Base-by-base conservation (phyloP, 495 filamentous ascomycete species). In the Penicillium odoratum region DNA sequence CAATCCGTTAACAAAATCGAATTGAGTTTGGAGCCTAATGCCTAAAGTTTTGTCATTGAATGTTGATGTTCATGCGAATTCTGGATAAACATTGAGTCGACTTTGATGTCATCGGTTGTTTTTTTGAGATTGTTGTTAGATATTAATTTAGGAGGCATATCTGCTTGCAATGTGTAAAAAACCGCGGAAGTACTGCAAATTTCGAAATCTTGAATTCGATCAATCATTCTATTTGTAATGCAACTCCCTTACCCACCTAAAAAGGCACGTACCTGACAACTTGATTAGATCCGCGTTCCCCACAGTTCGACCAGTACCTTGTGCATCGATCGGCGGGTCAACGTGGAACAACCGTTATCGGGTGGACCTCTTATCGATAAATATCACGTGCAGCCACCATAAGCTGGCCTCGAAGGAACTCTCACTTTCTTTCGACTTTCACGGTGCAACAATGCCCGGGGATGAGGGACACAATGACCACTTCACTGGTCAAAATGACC, bases 361-460 rank as follows among this genome's bases (percentile, higher is more conserved):
- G 47, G 33, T 55, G 43, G n/a, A 56, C 15, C 16, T 55, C 55
- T 54, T 59, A 65, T 61, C 62, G 58, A 64, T 55, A 61, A 55
- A 10, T 15, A 49, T 65, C 58, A 65, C 62, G 62, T 64, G 62
- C 34, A 36, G 0, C 15, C 40, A 4, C 16, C 34, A 56, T 56
- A 48, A 49, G 56, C 34, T 60, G 62, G 55, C 57, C 52, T 60
- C 48, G 55, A 43, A 60, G 43, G 36, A 45, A 48, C 45, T 28
- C 5, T 2, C n/a, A 57, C 51, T 33, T 60, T 49, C 46, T 33
- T 51, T 5, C 28, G 31, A 25, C 46, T 30, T 8, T 58, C 50
- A 67, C 46, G 63, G 62, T 68, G 10, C 69, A 76, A 73, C 69
- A 55, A 80, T 80, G 77, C 70, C 72, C 60, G 63, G 67, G 63